Base-by-base conservation (phyloP, 768 basidiomycete genomes). In the Suillus clintonianus region DNA sequence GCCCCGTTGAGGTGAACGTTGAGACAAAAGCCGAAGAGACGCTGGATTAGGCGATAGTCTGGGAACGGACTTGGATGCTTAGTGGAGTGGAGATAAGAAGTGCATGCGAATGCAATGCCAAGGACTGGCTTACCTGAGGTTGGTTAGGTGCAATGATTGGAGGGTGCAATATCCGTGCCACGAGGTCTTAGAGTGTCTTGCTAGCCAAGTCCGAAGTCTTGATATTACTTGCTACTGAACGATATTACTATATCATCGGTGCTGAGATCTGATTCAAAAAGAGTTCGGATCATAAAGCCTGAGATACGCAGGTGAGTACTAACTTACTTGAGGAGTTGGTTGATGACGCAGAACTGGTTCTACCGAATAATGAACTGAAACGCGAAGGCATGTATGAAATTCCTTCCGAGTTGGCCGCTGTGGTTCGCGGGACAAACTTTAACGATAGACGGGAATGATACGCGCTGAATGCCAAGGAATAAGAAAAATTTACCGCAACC, bases 121-220 rank as follows among this genome's bases (percentile, higher is more conserved):
- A 48, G 55, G 22, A 17, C 22, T 39, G 24, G n/a, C 48, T 60
- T 68, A 84, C 82, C 71, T 79, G 77, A n/a, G 85, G 82, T 41
- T 82, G 71, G 5, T 81, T 74, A 11, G 90, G 89, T 15, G 82
- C 82, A 67, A 91, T 81, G 7, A 84, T 81, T 7, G 22, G 30
- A 93, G 77, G 22, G 84, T 82, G 59, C 83, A 81, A 70, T 92
- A 94, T 91, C 64, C 81, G 85, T 19, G 81, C 74, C 27, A 90
- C 80, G 14, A 91, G 77, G 22, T 84, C 83, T 36, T 79, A 74
- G 70, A 90, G 88, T 13, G 45, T 45, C 45, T 24, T 48, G 47
- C 22, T 24, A 24, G 47, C 14, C 47, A 48, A 48, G 47, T 48
- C 24, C 22, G 47, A 48, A 48, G 22, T 14, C 47, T 34, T 34